Evolutionary conservation across 1,139 yeast species (phyloP), one percentile per base, ranked within the genome.

Genomic region (Fermentozyma sake): DNA sequence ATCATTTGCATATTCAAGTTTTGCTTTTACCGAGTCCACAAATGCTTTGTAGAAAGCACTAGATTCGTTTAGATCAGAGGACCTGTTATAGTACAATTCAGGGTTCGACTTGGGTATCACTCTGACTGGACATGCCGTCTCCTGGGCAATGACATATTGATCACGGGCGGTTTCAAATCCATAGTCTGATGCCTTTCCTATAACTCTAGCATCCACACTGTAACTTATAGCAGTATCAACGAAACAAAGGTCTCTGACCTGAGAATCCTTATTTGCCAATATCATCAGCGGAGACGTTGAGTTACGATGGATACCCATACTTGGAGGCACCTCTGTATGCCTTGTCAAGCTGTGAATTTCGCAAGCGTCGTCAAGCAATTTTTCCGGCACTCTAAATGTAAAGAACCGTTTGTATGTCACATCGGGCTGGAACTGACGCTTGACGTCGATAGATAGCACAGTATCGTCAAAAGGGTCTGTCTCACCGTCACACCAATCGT

Each of bases 401-500:
- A 66, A 66, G 37, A 51, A 63, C 12, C 72, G 48, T 34, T 66
- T 66, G 38, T 62, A 62, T 1, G 43, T 45, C 14, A 37, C 39
- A 5, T 50, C 42, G 2, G 69, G 66, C 36, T 61, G 54, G 20
- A 56, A 47, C 2, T 48, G 29, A 9, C 53, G 43, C 28, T 51
- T 50, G 14, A 63, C 57, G 34, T 57, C 69, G 22, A 64, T 48
- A 2, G 58, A 36, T 10, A 57, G 39, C 3, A 38, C 31, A 1
- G 71, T 51, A 34, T 57, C 54, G 39, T 67, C 73, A 33, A 46
- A 54, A 3, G 72, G 71, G 38, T 67, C 73, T 2, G 54, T 58
- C 32, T 66, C 73, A 3, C 71, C 71, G 15, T 53, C 61, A 42
- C 72, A 66, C 72, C 72, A 67, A 45, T 66, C 72, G 36, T 61